These are phyloP conservation scores for Diversispora epigaea DNA, from an alignment of 192 early-diverging fungal genomes.

Conservation along the genomic window DNA sequence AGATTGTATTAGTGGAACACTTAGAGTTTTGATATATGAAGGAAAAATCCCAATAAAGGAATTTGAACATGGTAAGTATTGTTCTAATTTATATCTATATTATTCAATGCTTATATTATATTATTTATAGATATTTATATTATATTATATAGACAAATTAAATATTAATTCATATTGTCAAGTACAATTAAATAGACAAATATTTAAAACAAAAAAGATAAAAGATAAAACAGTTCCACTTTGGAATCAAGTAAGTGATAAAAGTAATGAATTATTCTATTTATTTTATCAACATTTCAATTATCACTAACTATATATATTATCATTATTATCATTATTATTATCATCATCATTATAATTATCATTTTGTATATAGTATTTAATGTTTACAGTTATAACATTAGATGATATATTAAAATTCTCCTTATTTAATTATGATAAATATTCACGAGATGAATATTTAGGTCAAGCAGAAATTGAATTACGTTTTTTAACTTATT, in stretches of 20 bases:
- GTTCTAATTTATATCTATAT: neutral
- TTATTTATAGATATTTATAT: neutral
- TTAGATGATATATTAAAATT: slow-evolving; percentile 30
- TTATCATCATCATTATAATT: neutral
- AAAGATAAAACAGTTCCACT: slow-evolving; percentile 12
- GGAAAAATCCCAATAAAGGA: neutral
- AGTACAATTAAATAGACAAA: slow-evolving; percentile 25
- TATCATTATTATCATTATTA: neutral
- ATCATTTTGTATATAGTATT: too few relatives aligned
- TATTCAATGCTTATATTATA: neutral
- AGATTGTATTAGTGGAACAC: slow-evolving; percentile 20
- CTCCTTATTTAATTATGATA: slow-evolving; percentile 26
- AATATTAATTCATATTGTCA: slow-evolving; percentile 19
- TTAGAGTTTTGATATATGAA: slow-evolving; percentile 15
- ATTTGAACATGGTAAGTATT: slow-evolving; percentile 13
- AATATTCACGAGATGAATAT: slow-evolving; percentile 24
- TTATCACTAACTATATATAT: slow-evolving; percentile 7
- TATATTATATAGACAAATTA: neutral
- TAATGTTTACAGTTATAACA: slow-evolving; percentile 27
- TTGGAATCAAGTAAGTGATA: slow-evolving; percentile 25
- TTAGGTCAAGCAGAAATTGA: slow-evolving; percentile 24
- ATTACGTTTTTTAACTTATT: slow-evolving; percentile 5
- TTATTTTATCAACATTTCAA: neutral
- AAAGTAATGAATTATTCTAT: neutral
- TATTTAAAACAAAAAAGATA: slow-evolving; percentile 26